Base-by-base conservation (phyloP, 2,329 filamentous ascomycete species). In the Ceratocystis papillata region DNA sequence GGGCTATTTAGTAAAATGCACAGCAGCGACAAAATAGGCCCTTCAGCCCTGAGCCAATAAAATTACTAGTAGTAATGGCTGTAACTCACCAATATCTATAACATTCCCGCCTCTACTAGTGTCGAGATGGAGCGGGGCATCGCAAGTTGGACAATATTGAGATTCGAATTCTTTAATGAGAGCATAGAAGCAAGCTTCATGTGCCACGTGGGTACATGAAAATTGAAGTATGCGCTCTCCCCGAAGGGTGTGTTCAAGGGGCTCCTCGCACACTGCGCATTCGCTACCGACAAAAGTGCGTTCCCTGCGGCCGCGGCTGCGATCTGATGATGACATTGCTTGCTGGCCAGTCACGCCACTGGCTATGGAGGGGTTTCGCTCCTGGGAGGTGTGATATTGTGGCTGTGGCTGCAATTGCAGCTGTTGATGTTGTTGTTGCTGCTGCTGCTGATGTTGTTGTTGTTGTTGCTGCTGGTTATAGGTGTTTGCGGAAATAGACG, bases 131-230 rank as follows among this genome's bases (percentile, higher is more conserved):
- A 99, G 78, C 22, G 94, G 91, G 69, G 92, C 89, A 79, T 96
- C 88, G 76, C 94, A 99, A 70, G 89, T 88, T 33, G 94, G 94
- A 76, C 94, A 99, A 73, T 90, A 92, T 72, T 97, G 91, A 64
- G 89, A 89, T 71, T 97, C 92, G 67, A 93, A 89, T 73, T 96
- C 93, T 72, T 90, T 89, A 72, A 99, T 96, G 74, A 95, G 96
- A 76, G 99, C 94, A 77, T 97, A 97, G 74, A 99, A 97, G 77
- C 94, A 99, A 45, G 93, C 94, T 76, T 97, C 94, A 74, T 99
- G 94, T 10, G 93, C 91, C 68, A 99, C 93, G 76, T 99, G 94
- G n/a, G 87, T 84, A 76, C 94, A 99, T 5, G 92, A 95, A 72
- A 99, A 94, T 74, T 97, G 94, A 65, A 99, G 80, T 69, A 99